Evolutionary conservation across 1,139 yeast species (phyloP), one percentile per base, ranked within the genome.

Genomic region (Nakaseomyces sp.): DNA sequence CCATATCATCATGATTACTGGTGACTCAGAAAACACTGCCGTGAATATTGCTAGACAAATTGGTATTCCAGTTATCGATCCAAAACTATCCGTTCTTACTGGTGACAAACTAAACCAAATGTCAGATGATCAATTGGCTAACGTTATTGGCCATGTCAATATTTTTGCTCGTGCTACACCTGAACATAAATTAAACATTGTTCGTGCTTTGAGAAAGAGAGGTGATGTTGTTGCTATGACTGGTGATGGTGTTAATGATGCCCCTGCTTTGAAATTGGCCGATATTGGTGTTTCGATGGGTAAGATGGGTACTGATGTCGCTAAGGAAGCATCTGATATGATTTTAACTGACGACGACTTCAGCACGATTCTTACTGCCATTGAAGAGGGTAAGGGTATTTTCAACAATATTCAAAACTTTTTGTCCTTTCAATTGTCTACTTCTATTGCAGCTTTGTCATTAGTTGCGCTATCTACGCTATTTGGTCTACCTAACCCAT

Each of bases 151-250:
- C 48, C 77, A 82, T 50, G 95, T 89, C 20, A 81, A 91, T 24
- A 89, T 91, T 5, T 89, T 91, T 70, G 97, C 97, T 2, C 79
- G 98, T 68, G 89, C 96, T 9, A 83, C 96, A 0, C 98, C 98
- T 1, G 95, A 89, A 61, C 96, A 91, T 68, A 91, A 91, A 64
- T 85, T 91, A 48, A 73, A 84, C 43, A 91, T 91, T 65, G 95
- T 91, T 26, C 77, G 85, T 58, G 96, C 96, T 0, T 73, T 91
- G 54, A 96, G 91, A 65, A 74, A 79, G 59, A 76, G 95, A 56
- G 97, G 96, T 40, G 96, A 91, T 64, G 81, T 89, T 50, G 98
- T 91, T 41, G 98, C 96, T 35, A 91, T 91, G 98, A 91, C 97
- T 8, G 98, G 98, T 50, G 98, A 89, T 66, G 98, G 98, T 66